Conservation (phyloP, 2,329 filamentous ascomycete species). For the Grosmannia penicillata region DNA sequence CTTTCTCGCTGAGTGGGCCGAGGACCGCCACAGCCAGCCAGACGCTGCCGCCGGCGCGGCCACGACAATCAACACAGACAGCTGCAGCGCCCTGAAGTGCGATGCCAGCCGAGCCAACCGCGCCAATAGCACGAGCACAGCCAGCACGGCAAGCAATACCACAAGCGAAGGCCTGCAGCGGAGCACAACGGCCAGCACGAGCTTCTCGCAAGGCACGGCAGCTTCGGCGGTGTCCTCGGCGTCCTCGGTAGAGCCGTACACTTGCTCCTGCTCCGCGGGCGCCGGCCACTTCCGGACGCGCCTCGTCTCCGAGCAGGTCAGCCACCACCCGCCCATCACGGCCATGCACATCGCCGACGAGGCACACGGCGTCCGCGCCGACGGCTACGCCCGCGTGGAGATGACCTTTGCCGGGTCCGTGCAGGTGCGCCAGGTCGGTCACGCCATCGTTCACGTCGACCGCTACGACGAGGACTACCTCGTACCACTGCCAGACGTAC, state of each 20-base stretch:
- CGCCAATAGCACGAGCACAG: no score
- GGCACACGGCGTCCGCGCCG: conserved; percentile 26
- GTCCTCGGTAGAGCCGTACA: conserved; percentile 2
- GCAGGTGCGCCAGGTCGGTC: conserved; percentile 34
- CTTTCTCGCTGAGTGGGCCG: conserved; percentile 26
- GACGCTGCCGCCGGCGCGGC: not conserved
- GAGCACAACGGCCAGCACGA: conserved; percentile 8
- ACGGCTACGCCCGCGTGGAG: conserved; percentile 36
- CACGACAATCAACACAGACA: not conserved
- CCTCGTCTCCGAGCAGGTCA: conserved; percentile 32
- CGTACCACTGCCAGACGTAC: conserved; percentile 31
- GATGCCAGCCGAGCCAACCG: no score
- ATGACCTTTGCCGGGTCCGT: conserved; percentile 34
- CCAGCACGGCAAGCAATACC: no score
- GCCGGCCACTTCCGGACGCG: conserved; percentile 12
- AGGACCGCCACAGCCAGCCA: not conserved
- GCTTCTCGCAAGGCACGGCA: not conserved
- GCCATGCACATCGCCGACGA: conserved; percentile 32
- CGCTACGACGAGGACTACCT: conserved; percentile 31
- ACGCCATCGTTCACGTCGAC: conserved; percentile 34
- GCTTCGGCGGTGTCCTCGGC: not conserved
- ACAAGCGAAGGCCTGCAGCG: no score
- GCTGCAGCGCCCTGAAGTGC: no score
- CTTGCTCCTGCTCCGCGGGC: not conserved
- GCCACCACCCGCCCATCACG: conserved; percentile 37